Evolutionary conservation across 2,329 filamentous ascomycete genomes (phyloP), one percentile per base, ranked within the genome.

Genomic region (Penicillium sp.): DNA sequence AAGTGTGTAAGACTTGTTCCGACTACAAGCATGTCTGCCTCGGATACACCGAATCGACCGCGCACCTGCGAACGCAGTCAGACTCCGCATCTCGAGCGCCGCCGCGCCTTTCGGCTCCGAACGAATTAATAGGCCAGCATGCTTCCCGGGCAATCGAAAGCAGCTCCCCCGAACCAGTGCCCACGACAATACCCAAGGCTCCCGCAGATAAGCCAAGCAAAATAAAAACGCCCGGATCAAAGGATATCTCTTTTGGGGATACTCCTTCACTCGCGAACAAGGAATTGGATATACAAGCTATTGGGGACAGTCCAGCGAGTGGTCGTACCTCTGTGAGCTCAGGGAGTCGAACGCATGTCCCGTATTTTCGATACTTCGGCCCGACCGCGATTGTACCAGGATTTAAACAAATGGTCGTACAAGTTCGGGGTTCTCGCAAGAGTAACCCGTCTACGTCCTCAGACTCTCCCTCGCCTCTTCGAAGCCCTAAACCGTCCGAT

Each of bases 301-400:
- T 57, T 4, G 67, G 64, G 11, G 69, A 69, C 50, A 76, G 70
- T 49, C 74, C 73, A 39, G 69, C 72, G 54, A 76, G 74, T 55
- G 72, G 73, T 73, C 65, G 72, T n/a, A 75, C 73, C 11, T 74
- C 73, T 39, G 44, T 75, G 31, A 71, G 72, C 60, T 72, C 71
- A 43, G 69, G 60, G 29, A 66, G 67, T 60, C 73, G 72, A 53
- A 76, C 74, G 10, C 73, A 77, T 53, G 90, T 96, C 61, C 91
- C 91, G 0, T 96, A 94, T 71, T 96, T 96, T 67, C 82, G 92
- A 59, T 96, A 94, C 74, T 94, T 96, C 70, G 92, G 91, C 0
- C 90, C 91, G 0, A 96, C 92, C 1, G 92, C 91, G 60, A 96
- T 96, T 68, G 90, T 94, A 51, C 91, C 91, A 1, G 91, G 91